These are phyloP conservation scores for Ramaria rubella DNA, from an alignment of 768 basidiomycete species.

Conservation along the genomic window DNA sequence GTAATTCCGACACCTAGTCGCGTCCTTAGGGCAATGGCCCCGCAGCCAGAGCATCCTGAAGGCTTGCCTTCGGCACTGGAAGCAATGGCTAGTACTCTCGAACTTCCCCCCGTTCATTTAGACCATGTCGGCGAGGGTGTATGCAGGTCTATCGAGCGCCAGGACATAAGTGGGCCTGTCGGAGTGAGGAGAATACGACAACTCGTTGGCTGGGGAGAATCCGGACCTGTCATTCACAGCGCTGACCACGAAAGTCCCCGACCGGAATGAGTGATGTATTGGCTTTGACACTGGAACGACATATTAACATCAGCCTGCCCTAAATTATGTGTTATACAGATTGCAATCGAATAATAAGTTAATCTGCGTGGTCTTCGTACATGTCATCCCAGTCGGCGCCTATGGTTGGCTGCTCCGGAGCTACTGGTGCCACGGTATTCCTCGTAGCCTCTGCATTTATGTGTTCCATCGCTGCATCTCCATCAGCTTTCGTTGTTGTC, in stretches of 20 bases:
- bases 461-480: not conserved
- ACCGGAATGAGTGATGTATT: not conserved
- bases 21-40: slow-evolving; percentile 44
- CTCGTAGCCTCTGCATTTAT: slow-evolving; percentile 14
- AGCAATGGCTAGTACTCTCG: slow-evolving; percentile 70
- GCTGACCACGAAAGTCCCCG: not conserved
- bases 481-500: not conserved
- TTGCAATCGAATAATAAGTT: not conserved
- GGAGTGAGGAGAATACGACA: slow-evolving; percentile 69
- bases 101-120: slow-evolving; percentile 89
- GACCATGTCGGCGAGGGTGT: slow-evolving; percentile 90
- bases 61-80: slow-evolving; percentile 42
- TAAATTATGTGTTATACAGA: not conserved
- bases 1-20: slow-evolving; percentile 59
- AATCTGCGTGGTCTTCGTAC: slow-evolving; percentile 33
- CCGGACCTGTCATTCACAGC: not conserved
- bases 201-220: slow-evolving; percentile 56
- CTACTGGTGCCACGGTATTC: slow-evolving; percentile 13
- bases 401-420: slow-evolving; percentile 31
- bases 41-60: slow-evolving; percentile 24
- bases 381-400: slow-evolving; percentile 52
- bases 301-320: not conserved
- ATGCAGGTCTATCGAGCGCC: slow-evolving; percentile 38
- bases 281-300: not conserved
- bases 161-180: slow-evolving; percentile 54